These are phyloP conservation scores for Ilyonectria destructans DNA, from an alignment of 2,329 filamentous ascomycete genomes.

Conservation along the genomic window DNA sequence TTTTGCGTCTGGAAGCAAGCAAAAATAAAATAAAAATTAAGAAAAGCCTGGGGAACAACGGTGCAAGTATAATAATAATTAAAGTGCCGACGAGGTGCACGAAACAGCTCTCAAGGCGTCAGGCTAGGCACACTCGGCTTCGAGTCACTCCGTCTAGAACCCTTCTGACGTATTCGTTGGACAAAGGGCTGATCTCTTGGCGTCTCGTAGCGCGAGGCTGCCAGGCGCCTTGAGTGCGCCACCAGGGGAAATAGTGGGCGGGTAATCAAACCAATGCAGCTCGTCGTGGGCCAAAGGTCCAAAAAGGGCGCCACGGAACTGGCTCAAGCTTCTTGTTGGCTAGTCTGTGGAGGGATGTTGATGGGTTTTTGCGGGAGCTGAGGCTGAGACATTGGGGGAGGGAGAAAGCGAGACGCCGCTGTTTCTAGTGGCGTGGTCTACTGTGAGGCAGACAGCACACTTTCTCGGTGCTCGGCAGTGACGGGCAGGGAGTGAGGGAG, in stretches of 20 bases:
- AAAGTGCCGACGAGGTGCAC: constrained; percentile 26
- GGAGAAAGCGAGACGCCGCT: constrained; percentile 19
- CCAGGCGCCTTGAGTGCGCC: constrained; percentile 42
- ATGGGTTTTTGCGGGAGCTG: constrained; percentile 30
- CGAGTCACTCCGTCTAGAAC: constrained; percentile 40
- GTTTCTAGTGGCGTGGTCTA: constrained; percentile 15
- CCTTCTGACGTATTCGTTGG: constrained; percentile 44
- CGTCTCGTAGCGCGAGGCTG: constrained; percentile 43
- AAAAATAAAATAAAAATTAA: constrained; percentile 24
- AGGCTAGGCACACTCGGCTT: constrained; percentile 47
- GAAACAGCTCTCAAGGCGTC: constrained; percentile 27
- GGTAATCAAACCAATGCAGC: constrained; percentile 47
- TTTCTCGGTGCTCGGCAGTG: neutral
- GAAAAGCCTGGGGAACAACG: constrained; percentile 10
- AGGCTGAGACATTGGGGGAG: constrained; percentile 34
- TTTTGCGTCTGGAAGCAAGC: neutral
- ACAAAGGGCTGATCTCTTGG: constrained; percentile 41
- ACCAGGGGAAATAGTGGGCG: constrained; percentile 50
- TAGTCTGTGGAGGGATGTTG: constrained; percentile 25
- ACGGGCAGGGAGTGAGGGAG: constrained; percentile 10
- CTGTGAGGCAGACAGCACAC: constrained; percentile 8
- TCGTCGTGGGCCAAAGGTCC: constrained; percentile 21
- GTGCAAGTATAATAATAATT: constrained; percentile 31
- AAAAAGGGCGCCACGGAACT: constrained; percentile 25
- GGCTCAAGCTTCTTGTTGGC: constrained; percentile 30